These are phyloP conservation scores for Fusarium scirpi DNA, from an alignment of 2,329 filamentous ascomycete species.

Conservation along the genomic window DNA sequence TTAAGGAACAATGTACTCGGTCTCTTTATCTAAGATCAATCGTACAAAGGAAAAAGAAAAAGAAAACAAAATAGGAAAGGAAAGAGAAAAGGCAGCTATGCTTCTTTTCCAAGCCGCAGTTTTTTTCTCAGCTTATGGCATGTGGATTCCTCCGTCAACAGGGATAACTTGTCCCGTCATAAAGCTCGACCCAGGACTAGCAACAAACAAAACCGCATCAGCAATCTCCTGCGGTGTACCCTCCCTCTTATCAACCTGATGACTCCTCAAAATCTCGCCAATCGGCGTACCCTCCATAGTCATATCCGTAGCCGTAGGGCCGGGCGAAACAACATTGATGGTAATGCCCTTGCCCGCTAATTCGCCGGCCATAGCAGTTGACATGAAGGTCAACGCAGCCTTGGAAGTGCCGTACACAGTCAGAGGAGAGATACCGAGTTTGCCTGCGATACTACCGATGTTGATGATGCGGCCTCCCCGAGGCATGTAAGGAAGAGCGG, in stretches of 20 bases:
- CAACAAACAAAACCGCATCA: conserved; percentile 6
- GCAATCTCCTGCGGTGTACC: conserved; percentile 8
- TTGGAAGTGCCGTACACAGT: conserved; percentile 53
- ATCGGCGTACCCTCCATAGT: conserved; percentile 6
- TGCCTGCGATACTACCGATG: conserved; percentile 50
- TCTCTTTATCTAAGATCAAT: no score
- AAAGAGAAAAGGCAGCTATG: no score
- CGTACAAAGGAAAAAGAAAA: no score
- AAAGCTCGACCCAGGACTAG: conserved; percentile 11
- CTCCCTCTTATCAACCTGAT: conserved; percentile 12
- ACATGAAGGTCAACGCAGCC: conserved; percentile 42
- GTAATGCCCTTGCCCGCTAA: conserved; percentile 15
- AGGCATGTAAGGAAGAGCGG: conserved; percentile 47
- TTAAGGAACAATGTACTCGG: no score
- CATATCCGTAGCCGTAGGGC: conserved; percentile 18
- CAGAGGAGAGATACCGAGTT: conserved; percentile 46
- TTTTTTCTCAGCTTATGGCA: not conserved
- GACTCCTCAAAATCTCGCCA: conserved; percentile 2
- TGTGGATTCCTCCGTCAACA: conserved; percentile 14
- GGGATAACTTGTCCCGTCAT: conserved; percentile 22
- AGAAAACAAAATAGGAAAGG: no score
- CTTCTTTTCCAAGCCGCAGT: no score
- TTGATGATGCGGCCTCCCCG: conserved; percentile 51
- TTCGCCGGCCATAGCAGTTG: conserved; percentile 5
- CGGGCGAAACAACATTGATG: conserved; percentile 8